Evolutionary conservation across 108 stramenopile genomes (phyloP).

Genomic region (Fragilaria radians): DNA sequence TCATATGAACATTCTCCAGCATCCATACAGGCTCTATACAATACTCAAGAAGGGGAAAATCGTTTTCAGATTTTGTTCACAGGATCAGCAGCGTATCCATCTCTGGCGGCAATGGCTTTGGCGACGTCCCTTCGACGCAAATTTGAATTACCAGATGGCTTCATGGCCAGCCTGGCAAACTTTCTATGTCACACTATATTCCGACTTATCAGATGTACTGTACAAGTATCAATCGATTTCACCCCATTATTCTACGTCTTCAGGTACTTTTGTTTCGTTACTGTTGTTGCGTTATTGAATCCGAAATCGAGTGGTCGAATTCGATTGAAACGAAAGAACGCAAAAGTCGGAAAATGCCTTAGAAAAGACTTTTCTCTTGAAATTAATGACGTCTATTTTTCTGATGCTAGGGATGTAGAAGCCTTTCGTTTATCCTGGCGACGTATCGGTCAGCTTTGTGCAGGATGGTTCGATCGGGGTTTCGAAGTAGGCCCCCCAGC

Average conservation of each 20-base stretch:
- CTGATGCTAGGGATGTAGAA: conserved; percentile 20
- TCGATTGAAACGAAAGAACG: conserved; percentile 9
- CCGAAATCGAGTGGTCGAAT: conserved; percentile 21
- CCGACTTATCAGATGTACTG: conserved; percentile 2
- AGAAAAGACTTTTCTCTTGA: conserved; percentile 31
- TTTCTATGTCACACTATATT: conserved; percentile 6
- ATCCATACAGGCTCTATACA: conserved; percentile 4
- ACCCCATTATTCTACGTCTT: conserved; percentile 21
- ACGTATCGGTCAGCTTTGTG: conserved; percentile 1
- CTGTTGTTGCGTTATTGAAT: conserved; percentile 27
- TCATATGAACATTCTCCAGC: background rate
- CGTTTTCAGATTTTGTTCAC: conserved; percentile 21
- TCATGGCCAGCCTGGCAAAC: background rate
- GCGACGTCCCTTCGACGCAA: conserved; percentile 17
- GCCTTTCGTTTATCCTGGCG: conserved; percentile 4
- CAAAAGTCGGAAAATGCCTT: background rate
- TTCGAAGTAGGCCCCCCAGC: conserved; percentile 8
- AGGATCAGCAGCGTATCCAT: conserved; percentile 7
- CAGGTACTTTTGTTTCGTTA: conserved; percentile 6
- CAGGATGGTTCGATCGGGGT: conserved; percentile 1
- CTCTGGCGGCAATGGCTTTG: conserved; percentile 10
- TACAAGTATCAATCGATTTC: conserved; percentile 12
- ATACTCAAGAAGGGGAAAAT: conserved; percentile 6
- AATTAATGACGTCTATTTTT: conserved; percentile 48
- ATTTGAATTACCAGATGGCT: background rate